Percentiles rank a stretch among this genome's conserved stretches.
Evolutionary conservation across 2,329 filamentous ascomycete genomes (phyloP).

Genomic region (Fonsecaea pugnacius): DNA sequence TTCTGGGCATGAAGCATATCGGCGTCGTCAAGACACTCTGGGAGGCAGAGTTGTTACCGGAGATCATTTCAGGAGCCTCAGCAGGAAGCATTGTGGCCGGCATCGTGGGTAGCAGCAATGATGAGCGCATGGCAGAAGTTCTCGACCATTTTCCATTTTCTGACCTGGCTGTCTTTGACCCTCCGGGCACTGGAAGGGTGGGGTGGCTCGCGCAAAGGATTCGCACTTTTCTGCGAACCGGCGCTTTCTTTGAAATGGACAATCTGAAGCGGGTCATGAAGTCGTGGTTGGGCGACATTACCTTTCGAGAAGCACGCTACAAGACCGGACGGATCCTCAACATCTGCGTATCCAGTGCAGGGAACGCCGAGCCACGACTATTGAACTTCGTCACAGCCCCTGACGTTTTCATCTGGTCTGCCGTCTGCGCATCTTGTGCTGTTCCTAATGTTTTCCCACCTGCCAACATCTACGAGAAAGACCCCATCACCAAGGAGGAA

Average conservation of each 20-base stretch:
- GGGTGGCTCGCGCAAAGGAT: constrained; percentile 54
- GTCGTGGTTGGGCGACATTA: constrained; percentile 80
- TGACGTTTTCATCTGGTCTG: constrained; percentile 95
- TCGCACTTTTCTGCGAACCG: constrained; percentile 68
- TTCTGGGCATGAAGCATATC: constrained; percentile 90
- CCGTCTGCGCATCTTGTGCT: constrained; percentile 89
- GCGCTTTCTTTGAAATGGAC: constrained; percentile 78
- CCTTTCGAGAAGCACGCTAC: constrained; percentile 94
- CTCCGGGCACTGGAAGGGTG: constrained; percentile 54
- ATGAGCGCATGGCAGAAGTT: constrained; percentile 74
- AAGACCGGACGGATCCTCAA: constrained; percentile 90
- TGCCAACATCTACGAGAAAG: constrained; percentile 79
- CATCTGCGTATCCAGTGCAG: constrained; percentile 87
- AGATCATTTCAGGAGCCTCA: constrained; percentile 85
- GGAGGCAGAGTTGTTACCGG: constrained; percentile 73
- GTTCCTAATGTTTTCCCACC: constrained; percentile 80
- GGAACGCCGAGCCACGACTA: constrained; percentile 82
- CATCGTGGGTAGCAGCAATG: constrained; percentile 75
- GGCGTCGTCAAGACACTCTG: constrained; percentile 83
- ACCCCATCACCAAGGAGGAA: constrained; percentile 76
- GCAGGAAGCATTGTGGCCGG: constrained; percentile 85
- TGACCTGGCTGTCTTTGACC: constrained; percentile 80
- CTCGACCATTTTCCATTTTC: constrained; percentile 74
- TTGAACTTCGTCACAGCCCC: constrained; percentile 93
- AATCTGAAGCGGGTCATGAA: constrained; percentile 83